Evolutionary conservation across 176 grass and related monocot genomes (phyloP), one percentile per base, ranked within the genome.

Genomic region (Musa acuminata): DNA sequence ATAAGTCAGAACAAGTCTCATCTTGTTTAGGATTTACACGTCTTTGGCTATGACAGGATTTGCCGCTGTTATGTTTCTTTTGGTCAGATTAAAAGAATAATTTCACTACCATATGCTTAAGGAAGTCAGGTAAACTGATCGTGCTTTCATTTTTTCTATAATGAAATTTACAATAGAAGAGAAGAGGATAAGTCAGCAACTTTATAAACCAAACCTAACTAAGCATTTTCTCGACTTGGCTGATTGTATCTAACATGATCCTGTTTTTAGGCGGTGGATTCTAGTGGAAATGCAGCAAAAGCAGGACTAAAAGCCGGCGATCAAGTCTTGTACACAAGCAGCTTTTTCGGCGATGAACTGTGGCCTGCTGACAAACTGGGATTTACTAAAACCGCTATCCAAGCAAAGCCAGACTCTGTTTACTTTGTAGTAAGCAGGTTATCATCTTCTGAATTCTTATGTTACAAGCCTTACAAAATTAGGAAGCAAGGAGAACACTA

Each of bases 291-390:
- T 82, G 95, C 90, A 53, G 86, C 90, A 26, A 91, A 20, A 64
- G 90, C 95, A 11, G 95, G 95, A 59, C 66, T 99, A 62, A 90
- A 83, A 76, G 29, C 70, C 9, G 88, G 95, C 24, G 95, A 99
- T 73, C 95, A 99, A 63, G 95, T 99, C 11, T 29, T 94, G 73
- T 99, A 99, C 79, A 99, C 90, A 59, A 99, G 95, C 70, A 91
- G 90, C 77, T 99, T 94, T 72, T 99, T 99, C 29, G 90, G 95
- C 52, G 90, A 99, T 84, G 90, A 94, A 78, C 62, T 99, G 13
- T 99, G 95, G 90, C 90, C 95, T 75, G 95, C 95, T 73, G 95
- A 99, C 64, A 99, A 94, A 88, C 90, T 99, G 71, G 95, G 95
- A 13, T 99, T 94, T 80, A 94, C 95, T 78, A 91, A 94, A 87